Base-by-base conservation (phyloP, 495 filamentous ascomycete genomes). In the Aspergillus sparsus region DNA sequence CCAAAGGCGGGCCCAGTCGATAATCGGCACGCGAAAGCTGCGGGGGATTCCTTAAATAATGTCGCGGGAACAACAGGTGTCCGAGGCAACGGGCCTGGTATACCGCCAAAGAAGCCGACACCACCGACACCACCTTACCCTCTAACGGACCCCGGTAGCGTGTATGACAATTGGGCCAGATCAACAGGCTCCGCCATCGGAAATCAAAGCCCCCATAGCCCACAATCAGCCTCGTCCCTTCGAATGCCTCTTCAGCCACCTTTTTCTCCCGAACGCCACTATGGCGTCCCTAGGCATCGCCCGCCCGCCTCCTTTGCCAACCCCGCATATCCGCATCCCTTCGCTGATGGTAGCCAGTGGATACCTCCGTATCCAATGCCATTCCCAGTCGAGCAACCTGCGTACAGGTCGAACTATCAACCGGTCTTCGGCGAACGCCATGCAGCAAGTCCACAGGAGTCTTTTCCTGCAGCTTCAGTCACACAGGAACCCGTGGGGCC, bases 261-360 rank as follows among this genome's bases (percentile, higher is more conserved):
- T 49, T 71, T 69, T 55, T 63, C 58, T 12, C 51, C 73, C 10
- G 66, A 77, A 18, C 72, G 69, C 13, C 64, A 70, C 47, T 57
- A 68, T n/a, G 57, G 61, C 8, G 55, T 61, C 5, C 62, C 70
- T 7, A 69, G 70, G 49, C 61, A 60, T 45, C 68, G 68, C 21
- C 62, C 67, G 15, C 68, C 69, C 34, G 66, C 71, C 6, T 71
- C 75, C 58, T 64, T 69, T 37, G 64, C 58, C 42, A 57, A 58
- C 21, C 51, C 71, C 12, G 46, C 71, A 31, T 70, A 66, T 47
- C 27, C 64, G 8, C 75, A 74, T 33, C 68, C 78, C 21, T 68
- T 78, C 15, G 74, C 76, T 39, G 78, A 82, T 49, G 78, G 82
- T 65, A 71, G 71, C 1, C 72, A 77, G 51, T 81, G 80, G 78